These are phyloP conservation scores for Venustampulla echinocandica DNA, from an alignment of 495 filamentous ascomycete genomes.

Conservation along the genomic window DNA sequence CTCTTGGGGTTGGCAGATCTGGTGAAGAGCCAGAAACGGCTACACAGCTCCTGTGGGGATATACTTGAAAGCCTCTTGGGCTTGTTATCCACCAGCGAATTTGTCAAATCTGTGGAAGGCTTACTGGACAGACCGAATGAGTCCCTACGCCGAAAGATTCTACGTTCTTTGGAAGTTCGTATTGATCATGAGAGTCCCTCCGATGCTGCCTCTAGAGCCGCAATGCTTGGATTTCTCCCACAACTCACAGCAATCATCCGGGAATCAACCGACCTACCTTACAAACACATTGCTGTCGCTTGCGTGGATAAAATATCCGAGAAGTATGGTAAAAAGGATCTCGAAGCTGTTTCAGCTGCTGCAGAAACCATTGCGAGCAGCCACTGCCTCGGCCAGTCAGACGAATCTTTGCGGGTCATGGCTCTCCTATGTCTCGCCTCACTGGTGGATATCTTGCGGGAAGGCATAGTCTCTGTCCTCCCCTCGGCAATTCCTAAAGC, in stretches of 20 bases:
- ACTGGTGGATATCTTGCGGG: conserved; percentile 75
- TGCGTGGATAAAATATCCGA: conserved; percentile 88
- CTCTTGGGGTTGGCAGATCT: conserved; percentile 52
- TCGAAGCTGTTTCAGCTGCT: conserved; percentile 53
- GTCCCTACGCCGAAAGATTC: conserved; percentile 65
- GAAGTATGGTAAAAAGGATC: conserved; percentile 83
- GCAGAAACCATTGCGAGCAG: conserved; percentile 67
- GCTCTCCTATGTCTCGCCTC: conserved; percentile 83
- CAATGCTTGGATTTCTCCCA: conserved; percentile 69
- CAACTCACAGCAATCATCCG: conserved; percentile 65
- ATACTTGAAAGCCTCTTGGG: conserved; percentile 66
- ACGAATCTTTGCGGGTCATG: conserved; percentile 64
- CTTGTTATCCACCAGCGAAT: conserved; percentile 71
- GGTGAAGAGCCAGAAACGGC: conserved; percentile 48
- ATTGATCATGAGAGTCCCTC: conserved; percentile 58
- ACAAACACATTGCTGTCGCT: conserved; percentile 72
- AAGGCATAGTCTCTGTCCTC: conserved; percentile 73
- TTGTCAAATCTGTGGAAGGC: conserved; percentile 73
- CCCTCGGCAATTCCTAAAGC: conserved; percentile 64
- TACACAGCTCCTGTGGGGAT: conserved; percentile 56
- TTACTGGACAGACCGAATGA: conserved; percentile 65
- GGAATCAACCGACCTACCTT: conserved; percentile 55
- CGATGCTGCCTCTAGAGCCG: conserved; percentile 54
- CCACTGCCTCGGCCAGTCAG: conserved; percentile 63
- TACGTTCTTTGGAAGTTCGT: conserved; percentile 67